Percentiles rank a stretch among this genome's conserved stretches.
phyloP scores from a whole-genome alignment of 83 land plant species.

The Larix sibirica region DNA sequence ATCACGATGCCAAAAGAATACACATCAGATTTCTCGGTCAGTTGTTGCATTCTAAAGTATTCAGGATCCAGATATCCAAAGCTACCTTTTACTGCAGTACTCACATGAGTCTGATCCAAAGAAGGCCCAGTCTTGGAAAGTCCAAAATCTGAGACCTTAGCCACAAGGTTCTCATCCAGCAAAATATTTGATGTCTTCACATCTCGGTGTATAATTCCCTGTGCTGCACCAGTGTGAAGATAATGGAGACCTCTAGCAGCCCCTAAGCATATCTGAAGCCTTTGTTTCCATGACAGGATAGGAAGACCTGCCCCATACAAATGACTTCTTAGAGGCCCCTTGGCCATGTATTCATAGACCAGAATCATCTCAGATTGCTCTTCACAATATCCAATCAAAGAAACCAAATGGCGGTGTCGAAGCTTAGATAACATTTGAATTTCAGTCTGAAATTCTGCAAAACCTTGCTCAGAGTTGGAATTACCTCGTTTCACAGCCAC shows the following conservation, averaged over 20 bases:
- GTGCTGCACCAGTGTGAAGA: conserved; percentile 40
- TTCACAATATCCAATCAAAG: conserved; percentile 45
- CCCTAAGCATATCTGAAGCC: conserved; percentile 42
- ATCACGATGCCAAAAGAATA: conserved; percentile 43
- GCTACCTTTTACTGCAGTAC: conserved; percentile 43
- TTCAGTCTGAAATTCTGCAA: conserved; percentile 37
- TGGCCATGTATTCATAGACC: conserved; percentile 50
- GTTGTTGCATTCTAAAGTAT: conserved; percentile 34
- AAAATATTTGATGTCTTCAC: conserved; percentile 49
- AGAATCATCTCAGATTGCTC: conserved; percentile 50
- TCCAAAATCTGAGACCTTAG: conserved; percentile 50
- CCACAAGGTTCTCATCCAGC: conserved; percentile 33
- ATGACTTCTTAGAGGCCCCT: conserved; percentile 43
- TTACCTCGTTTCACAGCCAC: conserved; percentile 89
- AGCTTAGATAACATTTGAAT: conserved; percentile 30
- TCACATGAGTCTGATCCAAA: conserved; percentile 45
- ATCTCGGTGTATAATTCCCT: conserved; percentile 48
- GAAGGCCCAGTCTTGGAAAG: conserved; percentile 44
- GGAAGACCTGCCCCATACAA: conserved; percentile 39
- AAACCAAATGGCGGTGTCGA: conserved; percentile 44
- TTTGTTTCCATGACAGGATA: conserved; percentile 32
- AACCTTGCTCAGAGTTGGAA: conserved; percentile 77
- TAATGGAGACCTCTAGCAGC: conserved; percentile 50
- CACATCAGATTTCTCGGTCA: conserved; percentile 51
- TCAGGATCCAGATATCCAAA: conserved; percentile 61